Conservation (phyloP, 164 flowering plant genomes). For the Nymphaea colorata region DNA sequence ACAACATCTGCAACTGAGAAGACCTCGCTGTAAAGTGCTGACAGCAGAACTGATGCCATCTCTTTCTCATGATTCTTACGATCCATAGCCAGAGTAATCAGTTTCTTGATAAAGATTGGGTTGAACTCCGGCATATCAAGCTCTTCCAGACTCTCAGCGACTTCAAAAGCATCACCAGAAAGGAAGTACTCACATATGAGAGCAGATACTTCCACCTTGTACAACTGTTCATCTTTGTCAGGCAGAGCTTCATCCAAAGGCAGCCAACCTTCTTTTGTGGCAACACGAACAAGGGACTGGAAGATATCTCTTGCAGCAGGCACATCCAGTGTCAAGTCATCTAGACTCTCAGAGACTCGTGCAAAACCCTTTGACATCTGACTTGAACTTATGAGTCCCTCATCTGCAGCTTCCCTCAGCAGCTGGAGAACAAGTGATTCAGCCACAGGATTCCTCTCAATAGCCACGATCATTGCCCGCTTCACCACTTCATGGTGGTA, state of each 20-base stretch:
- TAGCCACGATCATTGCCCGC: constrained; percentile 52
- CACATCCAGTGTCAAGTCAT: constrained; percentile 67
- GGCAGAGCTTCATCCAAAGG: constrained; percentile 22
- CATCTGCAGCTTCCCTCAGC: constrained; percentile 51
- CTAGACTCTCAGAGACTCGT: constrained; percentile 52
- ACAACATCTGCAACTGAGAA: constrained; percentile 57
- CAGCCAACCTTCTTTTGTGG: constrained; percentile 78
- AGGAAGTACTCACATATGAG: constrained; percentile 69
- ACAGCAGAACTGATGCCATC: constrained; percentile 73
- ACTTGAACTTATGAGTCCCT: constrained; percentile 59
- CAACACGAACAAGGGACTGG: constrained; percentile 52
- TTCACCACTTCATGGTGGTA: constrained; percentile 82
- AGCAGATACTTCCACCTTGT: constrained; percentile 42
- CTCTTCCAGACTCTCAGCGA: constrained; percentile 35
- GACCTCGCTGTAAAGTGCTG: constrained; percentile 61
- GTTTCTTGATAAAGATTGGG: constrained; percentile 56
- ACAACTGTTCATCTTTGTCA: constrained; percentile 22
- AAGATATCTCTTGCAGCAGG: constrained; percentile 47
- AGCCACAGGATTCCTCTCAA: constrained; percentile 49
- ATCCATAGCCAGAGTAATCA: constrained; percentile 77
- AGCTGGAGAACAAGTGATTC: constrained; percentile 46
- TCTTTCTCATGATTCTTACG: constrained; percentile 78
- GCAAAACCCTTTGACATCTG: constrained; percentile 65
- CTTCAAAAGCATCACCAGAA: constrained; percentile 53
- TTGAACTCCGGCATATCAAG: constrained; percentile 28